Base-by-base conservation (phyloP, 495 filamentous ascomycete genomes). In the Penicillium fimorum region DNA sequence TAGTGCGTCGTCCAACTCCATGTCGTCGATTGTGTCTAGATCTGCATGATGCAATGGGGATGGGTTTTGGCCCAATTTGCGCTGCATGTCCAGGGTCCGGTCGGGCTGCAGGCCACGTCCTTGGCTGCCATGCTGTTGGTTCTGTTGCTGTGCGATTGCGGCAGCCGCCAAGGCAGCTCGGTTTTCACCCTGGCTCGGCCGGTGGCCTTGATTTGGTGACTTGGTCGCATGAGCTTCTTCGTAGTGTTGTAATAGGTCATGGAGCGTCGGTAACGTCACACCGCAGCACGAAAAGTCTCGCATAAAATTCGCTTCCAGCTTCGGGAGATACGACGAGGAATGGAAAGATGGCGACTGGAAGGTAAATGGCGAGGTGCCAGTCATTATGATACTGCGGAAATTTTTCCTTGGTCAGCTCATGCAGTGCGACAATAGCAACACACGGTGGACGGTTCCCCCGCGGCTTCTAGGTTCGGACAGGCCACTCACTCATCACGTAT, bases 221-320 rank as follows among this genome's bases (percentile, higher is more conserved):
- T 86, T 83, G 48, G 84, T 82, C 22, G 90, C 90, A 73, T 98
- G 94, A 46, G 85, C 79, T 71, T 97, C 92, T 73, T 98, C 94
- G 70, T 96, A 98, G 70, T 98, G 94, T 63, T 96, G 91, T 47
- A 97, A 77, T 22, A 98, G 82, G 68, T 97, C 94, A 70, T 98
- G 94, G 58, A 97, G 82, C 10, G 91, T 92, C 42, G 92, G 86
- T 65, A 96, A 80, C 20, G 83, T 93, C 60, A 87, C 76, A 61
- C 89, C 91, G 75, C 94, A 98, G 77, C 94, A 98, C 43, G 83
- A 86, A 74, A 96, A 97, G 75, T 97, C 91, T 63, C 84, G 86
- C 90, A 97, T 92, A 69, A 96, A 97, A 68, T 90, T 91, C 50
- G 95, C 95, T 76, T 98, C 94, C 67, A 97, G 82, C 71, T 97